Evolutionary conservation across 2,329 filamentous ascomycete genomes (phyloP), one percentile per base, ranked within the genome.

Genomic region (Colletotrichum navitas): DNA sequence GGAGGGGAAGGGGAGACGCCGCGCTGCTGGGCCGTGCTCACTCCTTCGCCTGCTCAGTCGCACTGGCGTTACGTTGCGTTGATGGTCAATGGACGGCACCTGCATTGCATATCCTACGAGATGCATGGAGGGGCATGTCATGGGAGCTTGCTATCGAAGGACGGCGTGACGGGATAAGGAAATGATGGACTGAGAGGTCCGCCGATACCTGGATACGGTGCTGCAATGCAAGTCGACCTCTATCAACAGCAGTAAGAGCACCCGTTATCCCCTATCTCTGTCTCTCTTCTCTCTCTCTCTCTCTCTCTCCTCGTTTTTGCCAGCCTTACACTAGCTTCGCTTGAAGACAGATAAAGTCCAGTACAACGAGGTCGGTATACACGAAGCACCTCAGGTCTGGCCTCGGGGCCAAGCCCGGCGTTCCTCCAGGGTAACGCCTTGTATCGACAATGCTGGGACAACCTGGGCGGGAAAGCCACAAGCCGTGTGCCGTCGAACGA

Each of bases 71-170:
- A 18, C n/a, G 63, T 62, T 39, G 55, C 43, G 64, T 49, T 62
- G 68, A 58, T 52, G 60, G 32, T 62, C 39, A 43, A 8, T 51
- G 58, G 41, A 54, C 34, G 56, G 64, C 29, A 63, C 68, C 45
- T 63, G 63, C 68, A 63, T 63, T 68, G 64, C 68, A 71, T 71
- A 21, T 45, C 7, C 43, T 45, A n/a, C 58, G 58, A 71, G 64
- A 58, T 68, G 52, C 68, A 71, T 63, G 52, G 51, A 36, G 60
- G 18, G 18, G 18, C 4, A 14, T 39, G 11, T 5, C 32, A 62
- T 62, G 60, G 60, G 60, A 52, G 32, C 45, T 10, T 26, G 29
- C 34, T 41, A 12, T 45, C n/a, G 16, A 14, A 16, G 26, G 41
- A 45, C 18, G 3, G 18, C 7, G 7, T 32, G 43, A 36, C 18